A percentile compares a stretch with the other conserved stretches of the same genome.
Evolutionary conservation across 1,284 basidiomycete species (phyloP).

Genomic region (Apiotrichum sp.): DNA sequence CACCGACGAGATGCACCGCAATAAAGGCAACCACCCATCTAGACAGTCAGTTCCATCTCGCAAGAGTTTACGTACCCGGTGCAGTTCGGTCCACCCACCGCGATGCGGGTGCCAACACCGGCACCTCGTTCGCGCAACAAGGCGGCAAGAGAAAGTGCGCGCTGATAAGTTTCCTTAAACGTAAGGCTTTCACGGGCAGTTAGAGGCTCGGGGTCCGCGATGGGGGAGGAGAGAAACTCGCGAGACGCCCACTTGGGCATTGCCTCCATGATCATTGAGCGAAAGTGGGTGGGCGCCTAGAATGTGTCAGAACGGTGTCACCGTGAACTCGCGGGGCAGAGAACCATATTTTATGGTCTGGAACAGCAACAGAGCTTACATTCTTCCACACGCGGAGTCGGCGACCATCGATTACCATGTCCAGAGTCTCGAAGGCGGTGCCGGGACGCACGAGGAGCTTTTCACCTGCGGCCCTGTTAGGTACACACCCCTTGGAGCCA

Average conservation of each 20-base stretch:
- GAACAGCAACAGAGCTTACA: constrained; percentile 15
- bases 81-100: constrained; percentile 36
- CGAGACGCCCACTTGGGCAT: constrained; percentile 21
- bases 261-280: neutral
- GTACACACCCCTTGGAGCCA: no score
- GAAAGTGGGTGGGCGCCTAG: neutral
- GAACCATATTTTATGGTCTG: no score
- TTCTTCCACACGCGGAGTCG: constrained; percentile 30
- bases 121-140: constrained; percentile 30
- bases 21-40: constrained; percentile 36
- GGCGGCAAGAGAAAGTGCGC: constrained; percentile 22
- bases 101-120: constrained; percentile 27
- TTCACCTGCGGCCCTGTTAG: constrained; percentile 23
- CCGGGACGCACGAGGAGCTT: constrained; percentile 29
- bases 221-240: constrained; percentile 32
- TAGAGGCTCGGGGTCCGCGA: constrained; percentile 10
- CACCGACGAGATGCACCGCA: constrained; percentile 38
- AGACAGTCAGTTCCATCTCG: neutral
- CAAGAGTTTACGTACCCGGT: constrained; percentile 4
- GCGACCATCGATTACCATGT: constrained; percentile 21
- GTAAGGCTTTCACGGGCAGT: constrained; percentile 20
- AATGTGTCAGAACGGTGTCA: neutral
- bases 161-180: constrained; percentile 24
- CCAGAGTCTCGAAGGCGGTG: constrained; percentile 30
- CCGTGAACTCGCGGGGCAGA: no score